phyloP scores from a whole-genome alignment of 176 grass and related monocot genomes.

The Rhynchospora tenuis region DNA sequence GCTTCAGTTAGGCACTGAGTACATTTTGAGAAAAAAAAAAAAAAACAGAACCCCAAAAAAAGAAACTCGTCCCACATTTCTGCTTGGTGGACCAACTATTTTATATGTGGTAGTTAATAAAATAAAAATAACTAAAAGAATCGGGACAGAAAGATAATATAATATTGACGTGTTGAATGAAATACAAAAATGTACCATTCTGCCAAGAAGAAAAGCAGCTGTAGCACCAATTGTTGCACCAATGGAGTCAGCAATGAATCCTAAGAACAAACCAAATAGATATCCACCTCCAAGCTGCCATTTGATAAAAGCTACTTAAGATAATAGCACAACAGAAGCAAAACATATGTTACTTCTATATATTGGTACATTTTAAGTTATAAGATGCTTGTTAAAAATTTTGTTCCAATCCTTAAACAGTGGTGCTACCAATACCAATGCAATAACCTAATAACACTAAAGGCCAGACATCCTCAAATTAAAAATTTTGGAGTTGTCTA shows the following conservation, averaged over 20 bases:
- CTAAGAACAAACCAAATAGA: slow-evolving; percentile 85
- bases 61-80: background rate
- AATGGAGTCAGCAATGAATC: slow-evolving; percentile 93
- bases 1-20: background rate
- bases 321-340: background rate
- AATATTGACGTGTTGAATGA: background rate
- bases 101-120: background rate
- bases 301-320: background rate
- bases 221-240: slow-evolving; percentile 96
- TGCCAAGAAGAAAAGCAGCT: slow-evolving; percentile 98
- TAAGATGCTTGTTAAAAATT: background rate
- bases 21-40: background rate
- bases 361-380: background rate
- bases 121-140: background rate
- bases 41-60: background rate
- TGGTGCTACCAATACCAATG: background rate
- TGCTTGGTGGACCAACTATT: background rate
- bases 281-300: slow-evolving; percentile 97
- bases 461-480: background rate
- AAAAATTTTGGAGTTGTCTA: background rate
- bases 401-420: background rate
- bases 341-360: background rate
- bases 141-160: background rate
- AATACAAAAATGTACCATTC: slow-evolving; percentile 50
- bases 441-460: background rate